These are phyloP conservation scores for Coemansia sp. DNA, from an alignment of 192 early-diverging fungal species.

Conservation along the genomic window DNA sequence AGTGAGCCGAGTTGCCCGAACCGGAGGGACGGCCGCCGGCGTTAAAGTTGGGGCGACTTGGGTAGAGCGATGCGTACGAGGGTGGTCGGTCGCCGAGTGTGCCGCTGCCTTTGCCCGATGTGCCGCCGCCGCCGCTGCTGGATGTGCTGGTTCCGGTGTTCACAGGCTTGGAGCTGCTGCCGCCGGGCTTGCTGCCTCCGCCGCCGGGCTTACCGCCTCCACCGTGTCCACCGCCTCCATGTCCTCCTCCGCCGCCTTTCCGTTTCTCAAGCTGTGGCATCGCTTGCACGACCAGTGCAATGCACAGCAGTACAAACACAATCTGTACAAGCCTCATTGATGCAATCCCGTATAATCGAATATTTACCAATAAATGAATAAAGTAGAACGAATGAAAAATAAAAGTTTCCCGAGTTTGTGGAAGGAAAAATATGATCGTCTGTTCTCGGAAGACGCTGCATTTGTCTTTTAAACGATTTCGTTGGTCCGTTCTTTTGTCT, in stretches of 20 bases:
- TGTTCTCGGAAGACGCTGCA: no score
- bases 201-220: slow-evolving; percentile 12
- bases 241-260: slow-evolving; percentile 11
- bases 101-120: slow-evolving; percentile 31
- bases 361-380: not conserved
- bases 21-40: slow-evolving; percentile 38
- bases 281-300: slow-evolving; percentile 4
- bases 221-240: not conserved
- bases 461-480: no score
- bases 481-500: no score
- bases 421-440: no score
- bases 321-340: slow-evolving; percentile 16
- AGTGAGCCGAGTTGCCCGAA: slow-evolving; percentile 11
- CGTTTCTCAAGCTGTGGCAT: slow-evolving; percentile 7
- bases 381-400: not conserved
- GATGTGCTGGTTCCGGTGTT: slow-evolving; percentile 11
- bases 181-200: slow-evolving; percentile 18
- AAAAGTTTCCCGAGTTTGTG: no score
- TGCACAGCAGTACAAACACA: slow-evolving; percentile 17
- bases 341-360: not conserved
- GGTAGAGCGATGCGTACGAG: slow-evolving; percentile 43
- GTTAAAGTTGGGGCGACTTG: slow-evolving; percentile 26
- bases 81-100: slow-evolving; percentile 40
- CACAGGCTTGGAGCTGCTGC: slow-evolving; percentile 4
- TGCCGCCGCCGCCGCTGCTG: slow-evolving; percentile 36